Percentiles rank a stretch among this genome's conserved stretches.
Conservation (phyloP, 495 filamentous ascomycete genomes). For the Penicillium soppii region DNA sequence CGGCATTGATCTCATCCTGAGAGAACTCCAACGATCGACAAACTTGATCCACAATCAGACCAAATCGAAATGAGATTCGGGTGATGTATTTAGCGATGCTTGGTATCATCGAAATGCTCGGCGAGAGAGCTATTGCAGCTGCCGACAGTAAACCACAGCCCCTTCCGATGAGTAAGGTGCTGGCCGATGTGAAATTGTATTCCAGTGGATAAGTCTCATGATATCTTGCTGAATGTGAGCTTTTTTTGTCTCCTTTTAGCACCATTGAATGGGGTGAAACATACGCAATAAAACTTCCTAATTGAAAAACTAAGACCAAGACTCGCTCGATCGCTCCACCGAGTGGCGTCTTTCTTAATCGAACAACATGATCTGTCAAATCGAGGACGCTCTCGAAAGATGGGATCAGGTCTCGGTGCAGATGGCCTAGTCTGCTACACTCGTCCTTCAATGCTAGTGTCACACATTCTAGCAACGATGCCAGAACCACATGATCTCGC, state of each 20-base stretch:
- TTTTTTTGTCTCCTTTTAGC: no score
- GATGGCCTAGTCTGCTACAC: background rate
- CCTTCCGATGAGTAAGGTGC: background rate
- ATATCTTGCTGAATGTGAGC: background rate
- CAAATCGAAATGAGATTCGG: background rate
- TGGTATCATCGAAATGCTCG: background rate
- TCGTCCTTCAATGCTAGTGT: background rate
- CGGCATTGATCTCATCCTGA: background rate
- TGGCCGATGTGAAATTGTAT: background rate
- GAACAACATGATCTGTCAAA: background rate
- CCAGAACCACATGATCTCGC: background rate
- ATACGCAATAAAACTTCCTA: background rate
- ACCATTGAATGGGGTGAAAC: background rate
- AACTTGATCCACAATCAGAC: background rate
- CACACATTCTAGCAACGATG: background rate
- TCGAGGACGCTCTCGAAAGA: background rate
- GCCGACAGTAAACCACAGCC: background rate
- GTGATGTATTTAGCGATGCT: background rate
- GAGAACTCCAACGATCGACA: background rate
- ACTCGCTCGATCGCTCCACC: background rate
- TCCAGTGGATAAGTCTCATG: background rate
- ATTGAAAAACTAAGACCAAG: background rate
- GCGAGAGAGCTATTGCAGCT: background rate
- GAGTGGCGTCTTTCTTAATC: background rate
- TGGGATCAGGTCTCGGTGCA: background rate